Conservation (phyloP, 495 filamentous ascomycete genomes). For the Hyaloscypha variabilis region DNA sequence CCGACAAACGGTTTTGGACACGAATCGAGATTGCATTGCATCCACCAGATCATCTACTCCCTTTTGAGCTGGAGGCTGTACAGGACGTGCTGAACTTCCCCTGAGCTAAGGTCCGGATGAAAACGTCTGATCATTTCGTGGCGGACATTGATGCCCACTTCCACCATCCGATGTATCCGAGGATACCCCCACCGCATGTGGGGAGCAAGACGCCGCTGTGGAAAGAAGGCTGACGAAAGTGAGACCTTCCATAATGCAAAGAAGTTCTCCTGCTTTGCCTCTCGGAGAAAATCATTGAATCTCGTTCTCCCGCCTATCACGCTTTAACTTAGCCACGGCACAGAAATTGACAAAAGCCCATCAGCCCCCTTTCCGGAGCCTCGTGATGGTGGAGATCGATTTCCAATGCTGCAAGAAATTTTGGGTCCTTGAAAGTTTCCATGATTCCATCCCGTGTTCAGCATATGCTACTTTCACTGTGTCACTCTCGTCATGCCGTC, state of each 20-base stretch:
- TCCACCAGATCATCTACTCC: no score
- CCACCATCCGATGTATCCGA: not conserved
- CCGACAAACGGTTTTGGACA: no score
- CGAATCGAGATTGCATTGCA: no score
- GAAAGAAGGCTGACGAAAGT: not conserved
- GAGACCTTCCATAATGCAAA: not conserved
- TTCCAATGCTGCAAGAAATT: not conserved
- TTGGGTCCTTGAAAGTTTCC: no score
- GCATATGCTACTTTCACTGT: no score
- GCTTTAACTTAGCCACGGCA: not conserved
- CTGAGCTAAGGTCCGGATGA: no score
- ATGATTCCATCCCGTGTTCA: no score
- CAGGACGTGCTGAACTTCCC: no score
- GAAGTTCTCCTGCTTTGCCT: no score
- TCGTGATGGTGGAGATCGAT: not conserved
- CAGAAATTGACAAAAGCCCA: not conserved
- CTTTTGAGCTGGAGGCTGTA: no score
- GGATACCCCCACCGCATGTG: not conserved
- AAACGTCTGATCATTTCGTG: no score
- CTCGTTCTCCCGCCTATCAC: not conserved
- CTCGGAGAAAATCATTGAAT: not conserved
- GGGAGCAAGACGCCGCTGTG: not conserved
- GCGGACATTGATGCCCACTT: no score
- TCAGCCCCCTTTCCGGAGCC: not conserved
- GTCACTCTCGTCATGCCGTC: not conserved